Evolutionary conservation across 2,329 filamentous ascomycete species (phyloP).

Genomic region (Fusarium sambucinum): DNA sequence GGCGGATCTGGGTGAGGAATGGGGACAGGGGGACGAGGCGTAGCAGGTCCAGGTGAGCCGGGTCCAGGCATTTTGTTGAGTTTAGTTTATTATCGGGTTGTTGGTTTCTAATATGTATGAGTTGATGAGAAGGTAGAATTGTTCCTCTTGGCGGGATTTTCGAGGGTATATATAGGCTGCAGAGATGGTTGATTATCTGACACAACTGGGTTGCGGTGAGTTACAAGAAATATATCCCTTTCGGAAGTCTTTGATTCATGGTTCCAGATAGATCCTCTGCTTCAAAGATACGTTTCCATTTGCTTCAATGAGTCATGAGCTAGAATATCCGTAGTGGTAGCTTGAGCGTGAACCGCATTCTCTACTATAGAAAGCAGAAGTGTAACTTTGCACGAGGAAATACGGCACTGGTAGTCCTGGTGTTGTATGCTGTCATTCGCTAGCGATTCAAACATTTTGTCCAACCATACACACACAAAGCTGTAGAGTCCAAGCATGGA

Average conservation of each 20-base stretch:
- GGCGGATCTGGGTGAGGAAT: not conserved
- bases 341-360: not conserved
- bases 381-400: not conserved
- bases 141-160: too few species aligned
- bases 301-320: too few species aligned
- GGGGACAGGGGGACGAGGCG: not conserved
- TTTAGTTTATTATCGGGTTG: too few species aligned
- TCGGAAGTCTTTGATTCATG: not conserved
- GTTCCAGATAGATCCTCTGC: not conserved
- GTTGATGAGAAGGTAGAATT: not conserved
- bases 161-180: not conserved
- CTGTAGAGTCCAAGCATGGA: not conserved
- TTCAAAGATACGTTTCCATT: not conserved
- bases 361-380: too few species aligned
- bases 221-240: rapidly evolving
- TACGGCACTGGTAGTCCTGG: not conserved
- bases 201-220: not conserved
- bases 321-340: not conserved
- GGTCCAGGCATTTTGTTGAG: not conserved
- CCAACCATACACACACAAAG: not conserved
- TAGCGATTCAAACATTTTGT: not conserved
- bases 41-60: not conserved
- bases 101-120: too few species aligned
- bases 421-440: not conserved
- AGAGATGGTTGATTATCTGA: not conserved